Conservation (phyloP, 1,284 basidiomycete genomes). For the Ceratobasidium sp. region DNA sequence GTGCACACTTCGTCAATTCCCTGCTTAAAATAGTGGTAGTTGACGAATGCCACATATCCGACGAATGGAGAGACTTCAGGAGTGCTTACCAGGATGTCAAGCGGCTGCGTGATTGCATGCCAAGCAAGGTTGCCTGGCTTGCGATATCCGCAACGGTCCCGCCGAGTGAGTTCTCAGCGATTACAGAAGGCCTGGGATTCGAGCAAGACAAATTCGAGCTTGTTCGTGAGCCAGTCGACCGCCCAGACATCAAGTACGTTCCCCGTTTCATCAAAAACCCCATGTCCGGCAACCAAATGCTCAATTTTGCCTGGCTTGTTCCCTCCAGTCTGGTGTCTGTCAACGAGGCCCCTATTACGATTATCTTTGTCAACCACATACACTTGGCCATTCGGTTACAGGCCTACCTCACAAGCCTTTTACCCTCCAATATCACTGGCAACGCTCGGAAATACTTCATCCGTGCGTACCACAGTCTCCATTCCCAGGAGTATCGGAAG, state of each 20-base stretch:
- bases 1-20: background rate
- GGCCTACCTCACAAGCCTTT: conserved; percentile 2
- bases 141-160: conserved; percentile 1
- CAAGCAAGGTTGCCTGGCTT: conserved; percentile 4
- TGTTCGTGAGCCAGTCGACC: background rate
- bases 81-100: background rate
- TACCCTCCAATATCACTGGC: background rate
- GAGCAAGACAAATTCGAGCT: background rate
- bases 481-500: background rate
- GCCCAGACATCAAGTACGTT: conserved; percentile 11
- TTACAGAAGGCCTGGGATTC: conserved; percentile 1
- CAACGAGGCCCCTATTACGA: background rate
- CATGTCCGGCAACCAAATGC: background rate
- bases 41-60: conserved; percentile 6
- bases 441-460: background rate
- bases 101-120: background rate
- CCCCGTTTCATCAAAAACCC: background rate
- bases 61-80: conserved; percentile 11
- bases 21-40: background rate
- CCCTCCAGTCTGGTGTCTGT: background rate
- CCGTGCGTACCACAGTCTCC: background rate
- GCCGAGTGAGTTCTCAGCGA: background rate
- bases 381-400: background rate
- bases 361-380: conserved; percentile 2
- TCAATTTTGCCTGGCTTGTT: background rate